phyloP scores from a whole-genome alignment of 257 asterid genomes.

The Cruciata laevipes region DNA sequence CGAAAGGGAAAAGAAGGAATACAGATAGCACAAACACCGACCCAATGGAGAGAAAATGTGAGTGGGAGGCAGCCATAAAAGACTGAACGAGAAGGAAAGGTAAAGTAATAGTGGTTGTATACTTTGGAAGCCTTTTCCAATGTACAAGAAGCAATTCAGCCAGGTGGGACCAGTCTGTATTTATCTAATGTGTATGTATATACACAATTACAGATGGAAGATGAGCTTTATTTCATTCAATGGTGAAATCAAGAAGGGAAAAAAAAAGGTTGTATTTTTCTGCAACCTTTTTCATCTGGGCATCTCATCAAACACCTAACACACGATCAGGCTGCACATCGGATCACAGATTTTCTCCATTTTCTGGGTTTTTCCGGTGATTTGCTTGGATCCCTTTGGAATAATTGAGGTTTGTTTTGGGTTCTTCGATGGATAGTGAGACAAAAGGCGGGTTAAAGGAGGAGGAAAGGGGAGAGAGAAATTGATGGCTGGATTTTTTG shows the following conservation, averaged over 20 bases:
- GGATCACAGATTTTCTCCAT: neutral
- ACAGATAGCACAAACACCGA: constrained; percentile 34
- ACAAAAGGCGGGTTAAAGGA: constrained; percentile 20
- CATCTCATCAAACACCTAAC: neutral
- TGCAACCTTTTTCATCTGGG: neutral
- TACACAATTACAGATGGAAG: constrained; percentile 8
- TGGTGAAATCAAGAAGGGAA: constrained; percentile 6
- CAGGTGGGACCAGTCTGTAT: constrained; percentile 12
- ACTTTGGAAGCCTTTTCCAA: constrained; percentile 14
- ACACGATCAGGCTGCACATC: neutral
- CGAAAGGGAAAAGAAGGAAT: constrained; percentile 24
- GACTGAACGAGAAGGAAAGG: constrained; percentile 24
- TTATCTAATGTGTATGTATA: neutral
- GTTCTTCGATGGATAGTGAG: constrained; percentile 19
- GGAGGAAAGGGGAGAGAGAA: neutral
- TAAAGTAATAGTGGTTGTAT: constrained; percentile 27
- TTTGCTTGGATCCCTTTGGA: constrained; percentile 1
- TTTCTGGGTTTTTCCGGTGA: constrained; percentile 1
- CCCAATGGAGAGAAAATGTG: constrained; percentile 46
- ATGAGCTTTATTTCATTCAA: neutral
- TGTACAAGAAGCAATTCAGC: neutral
- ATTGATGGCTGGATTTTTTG: constrained; percentile 1
- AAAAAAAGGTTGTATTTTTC: neutral
- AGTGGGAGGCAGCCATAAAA: constrained; percentile 74
- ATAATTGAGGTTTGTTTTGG: neutral